Conservation (phyloP, 2,329 filamentous ascomycete genomes). For the Colletotrichum sublineola region DNA sequence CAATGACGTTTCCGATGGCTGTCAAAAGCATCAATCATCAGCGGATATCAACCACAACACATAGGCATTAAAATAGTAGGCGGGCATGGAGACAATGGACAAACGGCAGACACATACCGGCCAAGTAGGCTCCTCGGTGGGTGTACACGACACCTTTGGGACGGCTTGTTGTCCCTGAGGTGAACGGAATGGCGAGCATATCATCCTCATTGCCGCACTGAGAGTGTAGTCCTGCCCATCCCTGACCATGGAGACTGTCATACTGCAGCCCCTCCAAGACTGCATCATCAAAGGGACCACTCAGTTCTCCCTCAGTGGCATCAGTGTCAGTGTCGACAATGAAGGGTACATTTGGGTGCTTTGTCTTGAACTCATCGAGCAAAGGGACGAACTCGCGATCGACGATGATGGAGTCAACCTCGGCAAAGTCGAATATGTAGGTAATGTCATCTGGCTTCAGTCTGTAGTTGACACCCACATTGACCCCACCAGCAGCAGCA, state of each 20-base stretch:
- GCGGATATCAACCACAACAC: neutral
- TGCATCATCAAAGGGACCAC: constrained; percentile 85
- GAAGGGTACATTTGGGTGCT: constrained; percentile 74
- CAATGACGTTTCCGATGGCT: constrained; percentile 83
- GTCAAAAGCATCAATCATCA: constrained; percentile 66
- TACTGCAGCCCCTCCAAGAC: constrained; percentile 83
- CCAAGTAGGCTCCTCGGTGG: constrained; percentile 78
- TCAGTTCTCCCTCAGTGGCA: constrained; percentile 77
- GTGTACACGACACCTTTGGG: constrained; percentile 96
- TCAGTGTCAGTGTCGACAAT: constrained; percentile 89
- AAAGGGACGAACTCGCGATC: constrained; percentile 84
- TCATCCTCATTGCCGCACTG: constrained; percentile 82
- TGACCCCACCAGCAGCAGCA: constrained; percentile 82
- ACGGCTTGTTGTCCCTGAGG: constrained; percentile 89
- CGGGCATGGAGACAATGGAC: neutral
- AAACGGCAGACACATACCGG: neutral
- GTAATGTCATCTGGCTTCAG: constrained; percentile 87
- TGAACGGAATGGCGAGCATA: constrained; percentile 90
- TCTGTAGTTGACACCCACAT: constrained; percentile 74
- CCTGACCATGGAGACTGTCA: constrained; percentile 75
- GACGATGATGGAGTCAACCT: constrained; percentile 88
- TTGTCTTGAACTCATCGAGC: constrained; percentile 74
- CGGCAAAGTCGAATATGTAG: constrained; percentile 91
- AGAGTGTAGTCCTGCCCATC: constrained; percentile 82
- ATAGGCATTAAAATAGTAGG: neutral